Conservation (phyloP, 2,329 filamentous ascomycete species). For the Colletotrichum abscissum region DNA sequence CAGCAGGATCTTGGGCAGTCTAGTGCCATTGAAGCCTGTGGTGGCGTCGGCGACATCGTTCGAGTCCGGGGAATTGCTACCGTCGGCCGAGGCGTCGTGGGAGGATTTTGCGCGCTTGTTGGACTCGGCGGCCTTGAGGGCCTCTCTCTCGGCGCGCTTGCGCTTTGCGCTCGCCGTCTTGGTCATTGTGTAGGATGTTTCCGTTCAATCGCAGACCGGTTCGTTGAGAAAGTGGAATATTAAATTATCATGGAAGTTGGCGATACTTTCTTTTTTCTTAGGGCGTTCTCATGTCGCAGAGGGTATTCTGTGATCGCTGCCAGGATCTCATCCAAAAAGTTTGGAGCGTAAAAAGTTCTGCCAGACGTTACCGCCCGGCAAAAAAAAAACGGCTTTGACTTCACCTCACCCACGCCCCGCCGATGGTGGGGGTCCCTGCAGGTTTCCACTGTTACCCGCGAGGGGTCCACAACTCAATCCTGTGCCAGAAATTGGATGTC, state of each 20-base stretch:
- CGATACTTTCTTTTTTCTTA: not conserved
- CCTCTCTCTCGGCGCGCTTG: conserved; percentile 38
- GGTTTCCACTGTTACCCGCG: conserved; percentile 30
- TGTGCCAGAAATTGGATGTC: not conserved
- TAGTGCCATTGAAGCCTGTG: conserved; percentile 15
- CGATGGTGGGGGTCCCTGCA: conserved; percentile 5
- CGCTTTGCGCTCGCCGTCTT: conserved; percentile 37
- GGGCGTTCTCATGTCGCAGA: not conserved
- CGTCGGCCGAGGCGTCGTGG: conserved; percentile 40
- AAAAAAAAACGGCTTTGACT: not conserved
- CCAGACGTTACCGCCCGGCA: conserved; percentile 25
- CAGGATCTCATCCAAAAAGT: conserved; percentile 28
- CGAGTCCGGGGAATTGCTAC: conserved; percentile 12
- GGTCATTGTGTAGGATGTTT: conserved; percentile 21
- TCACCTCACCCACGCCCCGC: conserved; percentile 32
- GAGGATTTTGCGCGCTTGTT: conserved; percentile 44
- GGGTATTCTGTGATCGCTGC: conserved; percentile 6
- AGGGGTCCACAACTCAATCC: conserved; percentile 4
- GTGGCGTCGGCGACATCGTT: conserved; percentile 2
- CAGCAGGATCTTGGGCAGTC: conserved; percentile 42
- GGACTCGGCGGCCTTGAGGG: conserved; percentile 32
- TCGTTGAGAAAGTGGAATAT: no score
- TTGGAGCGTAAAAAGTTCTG: conserved; percentile 31
- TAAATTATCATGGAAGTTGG: not conserved
- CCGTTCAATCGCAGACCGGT: no score